Evolutionary conservation across 345 rosid genomes (phyloP), one percentile per base, ranked within the genome.

Genomic region (Populus euphratica): DNA sequence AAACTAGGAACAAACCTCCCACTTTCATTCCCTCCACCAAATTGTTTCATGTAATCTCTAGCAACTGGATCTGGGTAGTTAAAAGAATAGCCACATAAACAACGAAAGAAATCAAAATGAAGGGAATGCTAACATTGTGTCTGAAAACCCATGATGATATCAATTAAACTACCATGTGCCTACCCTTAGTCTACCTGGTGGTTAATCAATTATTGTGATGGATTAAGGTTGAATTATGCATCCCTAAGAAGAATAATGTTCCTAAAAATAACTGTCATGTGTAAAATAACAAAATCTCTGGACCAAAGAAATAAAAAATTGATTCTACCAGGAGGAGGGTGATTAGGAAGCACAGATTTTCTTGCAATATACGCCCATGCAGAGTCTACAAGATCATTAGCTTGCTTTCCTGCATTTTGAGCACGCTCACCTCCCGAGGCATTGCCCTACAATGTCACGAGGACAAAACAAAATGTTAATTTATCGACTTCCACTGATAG

Each of bases 391-490:
- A 96, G 85, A 59, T 72, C 85, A 81, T 84, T 88, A 72, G 97
- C 93, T 70, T 81, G 88, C 74, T 21, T 52, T 68, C 96, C 98
- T 20, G 87, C 79, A 78, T 86, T 62, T 35, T 72, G 87, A 8
- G 99, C 99, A 74, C 98, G 93, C 74, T 88, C 91, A 82, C 98
- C 99, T 38, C 93, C 99, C 14, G 98, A 85, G 62, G 99, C 98
- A 87, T 93, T 93, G 69, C 99, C 99, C 99, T 96, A 82, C 75
- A 86, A 66, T 69, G 69, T 41, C 76, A 81, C 36, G 64, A 54
- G n/a, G 65, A 52, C 6, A 79, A 64, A 75, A 23, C 50, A 54
- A 27, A 70, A 12, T 23, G 69, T 50, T 38, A 74, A 52, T 39
- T 43, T 38, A 59, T 59, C 59, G 27, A 49, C 50, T 56, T 73